These are phyloP conservation scores for Martiniozyma asiatica DNA, from an alignment of 1,139 yeast genomes.

Conservation along the genomic window DNA sequence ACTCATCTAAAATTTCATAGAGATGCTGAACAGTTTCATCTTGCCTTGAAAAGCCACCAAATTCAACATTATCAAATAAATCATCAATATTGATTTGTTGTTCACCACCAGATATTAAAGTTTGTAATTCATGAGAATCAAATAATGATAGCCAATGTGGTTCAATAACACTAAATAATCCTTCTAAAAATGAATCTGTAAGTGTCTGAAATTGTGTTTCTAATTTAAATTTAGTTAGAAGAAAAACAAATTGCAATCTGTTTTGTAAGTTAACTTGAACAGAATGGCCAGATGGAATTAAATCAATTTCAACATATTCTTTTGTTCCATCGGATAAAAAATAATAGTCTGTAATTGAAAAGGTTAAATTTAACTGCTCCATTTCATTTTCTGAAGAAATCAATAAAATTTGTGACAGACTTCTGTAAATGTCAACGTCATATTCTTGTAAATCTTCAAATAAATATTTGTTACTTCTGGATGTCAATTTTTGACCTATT, in stretches of 20 bases:
- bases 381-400: conserved; percentile 45
- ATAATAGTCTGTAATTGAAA: conserved; percentile 42
- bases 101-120: conserved; percentile 75
- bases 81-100: conserved; percentile 60
- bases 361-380: conserved; percentile 46
- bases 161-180: conserved; percentile 56
- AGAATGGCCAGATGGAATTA: conserved; percentile 48
- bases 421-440: conserved; percentile 57
- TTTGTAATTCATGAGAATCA: conserved; percentile 71
- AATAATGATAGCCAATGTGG: conserved; percentile 76
- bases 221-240: conserved; percentile 67
- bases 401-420: conserved; percentile 48
- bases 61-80: conserved; percentile 47
- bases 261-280: conserved; percentile 49
- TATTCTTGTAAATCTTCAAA: conserved; percentile 69
- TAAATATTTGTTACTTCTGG: conserved; percentile 32
- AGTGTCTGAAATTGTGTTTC: conserved; percentile 52
- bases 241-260: conserved; percentile 63
- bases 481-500: conserved; percentile 12
- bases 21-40: conserved; percentile 50
- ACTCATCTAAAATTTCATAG: conserved; percentile 69
- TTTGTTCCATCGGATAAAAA: conserved; percentile 16
- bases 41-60: conserved; percentile 52
- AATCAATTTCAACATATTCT: conserved; percentile 35
- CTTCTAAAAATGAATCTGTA: conserved; percentile 54